Evolutionary conservation across 139 green algal genomes (phyloP), one percentile per base, ranked within the genome.

Genomic region (Trebouxia sp.): DNA sequence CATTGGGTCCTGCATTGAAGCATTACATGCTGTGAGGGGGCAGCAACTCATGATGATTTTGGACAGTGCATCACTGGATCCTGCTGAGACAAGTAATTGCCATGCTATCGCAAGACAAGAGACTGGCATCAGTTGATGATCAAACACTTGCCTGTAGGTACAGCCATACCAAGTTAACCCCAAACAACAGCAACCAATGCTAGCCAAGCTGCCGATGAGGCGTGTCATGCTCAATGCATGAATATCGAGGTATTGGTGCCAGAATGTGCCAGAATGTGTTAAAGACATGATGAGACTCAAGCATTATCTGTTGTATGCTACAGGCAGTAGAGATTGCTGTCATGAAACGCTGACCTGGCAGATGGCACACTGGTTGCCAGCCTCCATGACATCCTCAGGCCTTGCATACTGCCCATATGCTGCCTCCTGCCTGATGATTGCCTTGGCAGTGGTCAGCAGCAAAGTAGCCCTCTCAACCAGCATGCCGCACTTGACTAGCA

Each of bases 351-450:
- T 9, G 22, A 92, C 91, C 87, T 97, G 93, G 86, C 93, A 97
- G 39, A 97, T 96, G 35, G 93, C 80, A 88, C 93, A 97, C 47
- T 55, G 69, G n/a, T 79, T 80, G n/a, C 83, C 87, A 30, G 47
- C 80, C 55, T 83, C 88, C 47, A 69, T 65, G 24, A 89, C 58
- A 43, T 94, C 90, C 1, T 85, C 84, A 7, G 83, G 47, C 5
- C 62, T 83, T 20, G 90, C 76, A 26, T 86, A 83, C 1, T 38
- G 75, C 38, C 92, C 92, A 41, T 91, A 92, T 4, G 37, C 53
- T 17, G 76, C 47, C 65, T 88, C 81, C 1, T 86, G 81, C 22
- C 62, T 74, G 28, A 82, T 48, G 41, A 83, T 38, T 30, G 83
- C 85, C 12, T 80, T 80, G 35, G 69, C 83, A 5, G 87, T 39